Percentiles rank a stretch among this genome's conserved stretches.
phyloP scores from a whole-genome alignment of 768 basidiomycete genomes.

The Porphyrellus cyaneotinctus region DNA sequence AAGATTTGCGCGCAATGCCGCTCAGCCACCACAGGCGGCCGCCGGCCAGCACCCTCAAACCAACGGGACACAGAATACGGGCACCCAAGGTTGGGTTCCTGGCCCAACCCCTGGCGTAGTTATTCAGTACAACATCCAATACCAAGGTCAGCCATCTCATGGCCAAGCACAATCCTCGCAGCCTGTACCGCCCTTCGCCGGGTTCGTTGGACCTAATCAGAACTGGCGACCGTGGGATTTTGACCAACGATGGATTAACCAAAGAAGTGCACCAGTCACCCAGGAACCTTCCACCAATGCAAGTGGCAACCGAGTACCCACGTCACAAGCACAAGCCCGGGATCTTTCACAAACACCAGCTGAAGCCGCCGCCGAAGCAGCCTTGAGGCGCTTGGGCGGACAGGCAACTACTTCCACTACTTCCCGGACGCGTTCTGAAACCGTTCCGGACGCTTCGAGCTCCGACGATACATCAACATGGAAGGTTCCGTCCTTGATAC shows the following conservation, averaged over 20 bases:
- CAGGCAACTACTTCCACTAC: slow-evolving; percentile 9
- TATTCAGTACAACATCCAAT: slow-evolving; percentile 63
- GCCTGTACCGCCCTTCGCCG: slow-evolving; percentile 52
- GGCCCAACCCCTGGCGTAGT: slow-evolving; percentile 45
- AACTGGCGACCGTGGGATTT: slow-evolving; percentile 65
- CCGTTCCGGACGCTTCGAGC: slow-evolving; percentile 1
- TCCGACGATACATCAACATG: slow-evolving; percentile 14
- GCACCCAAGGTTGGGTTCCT: slow-evolving; percentile 34
- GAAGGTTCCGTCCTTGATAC: slow-evolving; percentile 26
- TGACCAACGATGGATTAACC: slow-evolving; percentile 32
- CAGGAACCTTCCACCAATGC: slow-evolving; percentile 10
- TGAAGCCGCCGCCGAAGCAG: slow-evolving; percentile 65
- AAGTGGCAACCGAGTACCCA: background rate
- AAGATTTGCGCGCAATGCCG: slow-evolving; percentile 53
- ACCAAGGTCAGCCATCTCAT: slow-evolving; percentile 41
- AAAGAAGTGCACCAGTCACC: background rate
- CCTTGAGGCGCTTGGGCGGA: slow-evolving; percentile 47
- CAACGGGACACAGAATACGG: slow-evolving; percentile 30
- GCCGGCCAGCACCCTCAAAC: slow-evolving; percentile 30
- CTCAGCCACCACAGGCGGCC: slow-evolving; percentile 36
- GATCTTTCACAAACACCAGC: slow-evolving; percentile 31
- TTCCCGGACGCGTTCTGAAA: slow-evolving; percentile 6
- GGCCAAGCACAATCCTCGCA: slow-evolving; percentile 30
- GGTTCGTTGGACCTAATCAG: slow-evolving; percentile 61
- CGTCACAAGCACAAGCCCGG: slow-evolving; percentile 8